Conservation (phyloP, 2,329 filamentous ascomycete genomes). For the Sclerotinia sclerotiorum region DNA sequence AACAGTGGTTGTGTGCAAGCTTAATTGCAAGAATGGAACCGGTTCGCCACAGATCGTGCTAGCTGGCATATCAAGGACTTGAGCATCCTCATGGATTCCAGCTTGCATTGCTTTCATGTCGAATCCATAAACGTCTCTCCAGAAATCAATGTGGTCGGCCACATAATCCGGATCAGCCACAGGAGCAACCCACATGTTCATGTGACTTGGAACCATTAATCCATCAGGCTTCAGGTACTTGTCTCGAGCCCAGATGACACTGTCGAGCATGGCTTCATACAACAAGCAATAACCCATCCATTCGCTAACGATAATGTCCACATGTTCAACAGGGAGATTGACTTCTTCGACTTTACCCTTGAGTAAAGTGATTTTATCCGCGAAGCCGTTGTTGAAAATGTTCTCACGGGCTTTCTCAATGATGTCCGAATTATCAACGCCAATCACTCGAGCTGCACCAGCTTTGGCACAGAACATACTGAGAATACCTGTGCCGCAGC, state of each 20-base stretch:
- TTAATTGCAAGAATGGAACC: slow-evolving; percentile 69
- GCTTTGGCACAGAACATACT: slow-evolving; percentile 94
- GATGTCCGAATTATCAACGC: slow-evolving; percentile 90
- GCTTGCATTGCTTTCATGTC: slow-evolving; percentile 89
- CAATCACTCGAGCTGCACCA: slow-evolving; percentile 81
- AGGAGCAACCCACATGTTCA: slow-evolving; percentile 79
- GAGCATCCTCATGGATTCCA: slow-evolving; percentile 77
- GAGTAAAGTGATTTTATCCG: slow-evolving; percentile 72
- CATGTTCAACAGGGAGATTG: slow-evolving; percentile 70
- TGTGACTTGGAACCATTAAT: slow-evolving; percentile 82
- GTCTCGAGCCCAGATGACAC: slow-evolving; percentile 84
- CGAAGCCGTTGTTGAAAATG: slow-evolving; percentile 75
- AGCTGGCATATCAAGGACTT: slow-evolving; percentile 69
- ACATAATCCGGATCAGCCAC: slow-evolving; percentile 76
- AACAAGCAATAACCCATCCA: slow-evolving; percentile 97
- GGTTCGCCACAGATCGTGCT: slow-evolving; percentile 59
- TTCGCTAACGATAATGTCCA: slow-evolving; percentile 93
- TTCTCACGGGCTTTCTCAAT: slow-evolving; percentile 85
- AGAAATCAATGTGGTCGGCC: slow-evolving; percentile 76
- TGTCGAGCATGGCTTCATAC: slow-evolving; percentile 95
- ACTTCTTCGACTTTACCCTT: slow-evolving; percentile 89
- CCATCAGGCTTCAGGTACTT: slow-evolving; percentile 78
- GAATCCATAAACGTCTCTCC: slow-evolving; percentile 92
- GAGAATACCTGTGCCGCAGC: slow-evolving; percentile 82
- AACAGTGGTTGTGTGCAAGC: slow-evolving; percentile 70